Conservation (phyloP, 768 basidiomycete genomes). For the Ramaria sp. region DNA sequence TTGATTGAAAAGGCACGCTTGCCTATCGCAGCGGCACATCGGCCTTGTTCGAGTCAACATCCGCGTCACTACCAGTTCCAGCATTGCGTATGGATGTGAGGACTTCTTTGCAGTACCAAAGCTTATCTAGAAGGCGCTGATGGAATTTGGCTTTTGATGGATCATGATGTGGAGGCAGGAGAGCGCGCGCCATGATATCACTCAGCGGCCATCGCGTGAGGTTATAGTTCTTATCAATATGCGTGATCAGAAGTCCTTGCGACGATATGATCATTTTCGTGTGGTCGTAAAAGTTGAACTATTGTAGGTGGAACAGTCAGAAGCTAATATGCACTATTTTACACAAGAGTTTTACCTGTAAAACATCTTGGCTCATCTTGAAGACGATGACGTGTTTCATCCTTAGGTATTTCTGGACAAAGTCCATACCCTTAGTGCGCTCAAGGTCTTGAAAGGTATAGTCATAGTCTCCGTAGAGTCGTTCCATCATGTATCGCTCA, state of each 20-base stretch:
- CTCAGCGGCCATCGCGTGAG: constrained; percentile 64
- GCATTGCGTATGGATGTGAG: constrained; percentile 43
- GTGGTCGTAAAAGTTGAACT: constrained; percentile 99
- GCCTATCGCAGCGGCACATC: constrained; percentile 8
- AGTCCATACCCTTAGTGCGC: constrained; percentile 79
- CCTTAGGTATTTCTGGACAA: constrained; percentile 88
- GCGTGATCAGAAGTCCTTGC: constrained; percentile 66
- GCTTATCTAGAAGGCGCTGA: constrained; percentile 60
- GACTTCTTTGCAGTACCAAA: constrained; percentile 82
- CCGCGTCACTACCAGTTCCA: not conserved
- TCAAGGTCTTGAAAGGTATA: constrained; percentile 67
- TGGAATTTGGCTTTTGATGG: constrained; percentile 50
- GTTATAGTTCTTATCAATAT: constrained; percentile 84
- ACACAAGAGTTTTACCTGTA: constrained; percentile 56
- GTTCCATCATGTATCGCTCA: constrained; percentile 88
- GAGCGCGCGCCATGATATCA: constrained; percentile 52
- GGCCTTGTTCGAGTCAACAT: not conserved
- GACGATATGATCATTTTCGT: constrained; percentile 86
- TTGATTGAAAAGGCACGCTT: not conserved
- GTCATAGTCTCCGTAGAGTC: constrained; percentile 73
- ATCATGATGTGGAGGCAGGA: constrained; percentile 30
- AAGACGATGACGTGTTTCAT: constrained; percentile 98
- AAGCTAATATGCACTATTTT: not conserved
- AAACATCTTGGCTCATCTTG: constrained; percentile 86
- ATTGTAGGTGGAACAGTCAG: not conserved